Evolutionary conservation across 2,329 filamentous ascomycete species (phyloP).

Genomic region (Paraconiothyrium brasiliense): DNA sequence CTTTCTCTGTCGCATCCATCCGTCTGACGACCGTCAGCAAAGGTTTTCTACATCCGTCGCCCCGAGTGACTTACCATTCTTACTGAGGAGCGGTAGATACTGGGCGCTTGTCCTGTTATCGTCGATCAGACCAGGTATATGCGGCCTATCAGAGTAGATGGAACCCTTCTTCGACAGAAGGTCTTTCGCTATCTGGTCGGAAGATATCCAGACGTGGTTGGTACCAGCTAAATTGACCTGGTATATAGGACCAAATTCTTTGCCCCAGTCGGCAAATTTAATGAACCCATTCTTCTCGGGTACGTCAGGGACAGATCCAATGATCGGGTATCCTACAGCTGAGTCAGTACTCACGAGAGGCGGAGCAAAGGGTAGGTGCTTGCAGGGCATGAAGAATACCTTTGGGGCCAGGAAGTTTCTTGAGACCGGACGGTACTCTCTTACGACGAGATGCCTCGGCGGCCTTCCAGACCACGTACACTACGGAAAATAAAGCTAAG

Average conservation of each 20-base stretch:
- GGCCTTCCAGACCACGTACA: constrained; percentile 44
- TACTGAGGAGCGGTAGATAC: constrained; percentile 56
- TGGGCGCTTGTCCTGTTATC: constrained; percentile 57
- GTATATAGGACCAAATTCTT: constrained; percentile 57
- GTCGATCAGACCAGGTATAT: constrained; percentile 55
- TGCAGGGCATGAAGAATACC: constrained; percentile 37
- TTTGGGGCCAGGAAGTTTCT: constrained; percentile 53
- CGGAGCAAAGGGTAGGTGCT: neutral
- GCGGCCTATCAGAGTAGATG: constrained; percentile 59
- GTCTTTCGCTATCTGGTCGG: constrained; percentile 54
- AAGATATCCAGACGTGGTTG: constrained; percentile 58
- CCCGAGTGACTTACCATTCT: constrained; percentile 47
- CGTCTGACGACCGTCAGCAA: constrained; percentile 41
- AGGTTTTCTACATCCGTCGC: neutral
- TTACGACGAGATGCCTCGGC: constrained; percentile 35
- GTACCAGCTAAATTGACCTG: constrained; percentile 55
- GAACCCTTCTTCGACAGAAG: constrained; percentile 55
- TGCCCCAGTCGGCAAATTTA: constrained; percentile 58
- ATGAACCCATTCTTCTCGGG: constrained; percentile 56
- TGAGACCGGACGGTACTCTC: constrained; percentile 46
- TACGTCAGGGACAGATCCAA: constrained; percentile 55
- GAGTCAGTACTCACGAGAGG: constrained; percentile 17
- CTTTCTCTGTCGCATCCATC: constrained; percentile 55
- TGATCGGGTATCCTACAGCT: constrained; percentile 52
- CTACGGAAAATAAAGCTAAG: constrained; percentile 31